These are phyloP conservation scores for Cryptococcus sp. DNA, from an alignment of 1,284 basidiomycete genomes.

Conservation along the genomic window DNA sequence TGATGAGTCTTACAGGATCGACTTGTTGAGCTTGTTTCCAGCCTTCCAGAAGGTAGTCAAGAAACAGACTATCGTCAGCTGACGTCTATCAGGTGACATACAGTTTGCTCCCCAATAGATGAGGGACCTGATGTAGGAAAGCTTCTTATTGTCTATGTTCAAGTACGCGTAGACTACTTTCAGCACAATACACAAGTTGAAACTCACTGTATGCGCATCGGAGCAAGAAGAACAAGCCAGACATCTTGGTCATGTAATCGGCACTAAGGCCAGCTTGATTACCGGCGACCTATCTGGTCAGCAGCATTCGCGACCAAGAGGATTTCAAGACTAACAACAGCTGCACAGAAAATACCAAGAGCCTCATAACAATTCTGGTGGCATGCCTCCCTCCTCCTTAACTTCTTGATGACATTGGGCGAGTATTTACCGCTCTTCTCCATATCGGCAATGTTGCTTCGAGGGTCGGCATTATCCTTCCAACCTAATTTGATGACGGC, in stretches of 20 bases:
- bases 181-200: not conserved
- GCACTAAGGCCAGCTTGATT: slow-evolving; percentile 29
- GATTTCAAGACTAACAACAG: slow-evolving; percentile 26
- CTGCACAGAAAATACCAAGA: slow-evolving; percentile 22
- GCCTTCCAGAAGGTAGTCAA: slow-evolving; percentile 28
- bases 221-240: slow-evolving; percentile 25
- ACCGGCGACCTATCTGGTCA: slow-evolving; percentile 29
- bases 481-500: slow-evolving; percentile 16
- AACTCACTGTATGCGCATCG: slow-evolving; percentile 28
- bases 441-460: slow-evolving; percentile 19
- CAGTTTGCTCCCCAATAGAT: slow-evolving; percentile 32
- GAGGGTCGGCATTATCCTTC: slow-evolving; percentile 31
- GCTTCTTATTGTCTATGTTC: slow-evolving; percentile 20
- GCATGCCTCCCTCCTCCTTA: slow-evolving; percentile 29
- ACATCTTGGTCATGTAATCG: slow-evolving; percentile 32
- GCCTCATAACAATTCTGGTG: slow-evolving; percentile 37
- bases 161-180: slow-evolving; percentile 30
- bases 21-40: slow-evolving; percentile 13
- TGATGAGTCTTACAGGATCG: too few relatives aligned
- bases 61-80: slow-evolving; percentile 18
- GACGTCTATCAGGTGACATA: not conserved
- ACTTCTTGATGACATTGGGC: slow-evolving; percentile 17
- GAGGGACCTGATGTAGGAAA: slow-evolving; percentile 18
- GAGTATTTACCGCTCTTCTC: slow-evolving; percentile 31
- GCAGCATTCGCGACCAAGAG: not conserved